A percentile compares a stretch with the other conserved stretches of the same genome.
Evolutionary conservation across 2,329 filamentous ascomycete species (phyloP).

Genomic region (Aspergillus viridinutans): DNA sequence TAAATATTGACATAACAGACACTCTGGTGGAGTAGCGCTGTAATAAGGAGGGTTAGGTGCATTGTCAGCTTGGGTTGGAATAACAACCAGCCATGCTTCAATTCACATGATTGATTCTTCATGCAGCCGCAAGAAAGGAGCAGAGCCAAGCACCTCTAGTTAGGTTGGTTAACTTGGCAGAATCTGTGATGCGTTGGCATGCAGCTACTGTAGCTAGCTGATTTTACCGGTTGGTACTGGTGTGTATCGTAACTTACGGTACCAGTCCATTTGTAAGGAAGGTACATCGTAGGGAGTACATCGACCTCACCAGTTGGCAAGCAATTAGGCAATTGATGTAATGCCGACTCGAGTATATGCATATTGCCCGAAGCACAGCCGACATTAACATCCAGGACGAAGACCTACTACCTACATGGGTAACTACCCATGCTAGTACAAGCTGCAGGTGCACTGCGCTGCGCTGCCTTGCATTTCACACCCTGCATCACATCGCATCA

Average conservation of each 20-base stretch:
- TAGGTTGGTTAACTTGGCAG: background rate
- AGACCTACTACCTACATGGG: background rate
- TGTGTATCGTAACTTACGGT: no score
- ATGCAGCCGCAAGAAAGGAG: slow-evolving; percentile 30
- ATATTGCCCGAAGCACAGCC: no score
- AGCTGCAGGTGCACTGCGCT: background rate
- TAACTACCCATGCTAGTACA: background rate
- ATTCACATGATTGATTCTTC: slow-evolving; percentile 33
- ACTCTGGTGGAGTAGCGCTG: no score
- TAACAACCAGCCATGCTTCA: slow-evolving; percentile 7
- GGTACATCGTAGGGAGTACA: no score
- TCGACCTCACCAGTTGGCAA: no score
- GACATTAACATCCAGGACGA: background rate
- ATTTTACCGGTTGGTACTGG: no score
- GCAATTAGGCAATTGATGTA: no score
- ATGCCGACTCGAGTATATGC: no score
- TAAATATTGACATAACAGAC: no score
- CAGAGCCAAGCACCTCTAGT: background rate
- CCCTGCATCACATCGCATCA: background rate
- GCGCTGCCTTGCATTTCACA: background rate
- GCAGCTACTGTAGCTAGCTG: background rate
- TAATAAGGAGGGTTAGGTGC: no score
- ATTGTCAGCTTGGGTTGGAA: background rate
- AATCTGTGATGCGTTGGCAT: background rate
- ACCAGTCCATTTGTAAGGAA: no score